A percentile compares a stretch with the other conserved stretches of the same genome.
phyloP scores from a whole-genome alignment of 768 basidiomycete genomes.

The Xerocomellus chrysenteron region DNA sequence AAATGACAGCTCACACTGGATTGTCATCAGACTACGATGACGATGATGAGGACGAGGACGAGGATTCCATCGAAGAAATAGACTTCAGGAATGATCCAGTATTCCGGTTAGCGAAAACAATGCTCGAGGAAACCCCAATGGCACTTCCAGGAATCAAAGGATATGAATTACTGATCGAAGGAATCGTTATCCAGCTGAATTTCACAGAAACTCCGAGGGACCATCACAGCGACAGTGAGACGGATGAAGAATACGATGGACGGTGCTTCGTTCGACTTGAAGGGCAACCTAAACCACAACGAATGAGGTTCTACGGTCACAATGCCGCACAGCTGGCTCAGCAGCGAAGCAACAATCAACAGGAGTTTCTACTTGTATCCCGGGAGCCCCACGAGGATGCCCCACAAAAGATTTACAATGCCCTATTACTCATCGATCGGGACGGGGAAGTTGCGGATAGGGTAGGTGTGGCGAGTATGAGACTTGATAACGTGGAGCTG shows the following conservation, averaged over 20 bases:
- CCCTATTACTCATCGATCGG: background rate
- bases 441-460: constrained; percentile 1
- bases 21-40: background rate
- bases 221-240: background rate
- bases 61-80: background rate
- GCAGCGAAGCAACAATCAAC: background rate
- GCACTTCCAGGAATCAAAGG: background rate
- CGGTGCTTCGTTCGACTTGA: background rate
- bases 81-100: background rate
- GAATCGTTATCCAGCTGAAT: background rate
- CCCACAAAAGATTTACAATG: background rate
- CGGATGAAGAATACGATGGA: background rate
- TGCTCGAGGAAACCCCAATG: background rate
- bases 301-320: background rate
- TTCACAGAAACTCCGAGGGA: background rate
- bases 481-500: background rate
- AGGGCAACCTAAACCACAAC: background rate
- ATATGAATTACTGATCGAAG: constrained; percentile 9
- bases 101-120: background rate
- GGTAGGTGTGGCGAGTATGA: constrained; percentile 1
- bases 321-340: background rate
- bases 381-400: background rate
- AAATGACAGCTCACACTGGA: background rate
- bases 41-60: too few species aligned
- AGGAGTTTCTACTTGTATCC: constrained; percentile 4